Conservation (phyloP, 441 rosid genomes). For the Gossypium gossypioides region DNA sequence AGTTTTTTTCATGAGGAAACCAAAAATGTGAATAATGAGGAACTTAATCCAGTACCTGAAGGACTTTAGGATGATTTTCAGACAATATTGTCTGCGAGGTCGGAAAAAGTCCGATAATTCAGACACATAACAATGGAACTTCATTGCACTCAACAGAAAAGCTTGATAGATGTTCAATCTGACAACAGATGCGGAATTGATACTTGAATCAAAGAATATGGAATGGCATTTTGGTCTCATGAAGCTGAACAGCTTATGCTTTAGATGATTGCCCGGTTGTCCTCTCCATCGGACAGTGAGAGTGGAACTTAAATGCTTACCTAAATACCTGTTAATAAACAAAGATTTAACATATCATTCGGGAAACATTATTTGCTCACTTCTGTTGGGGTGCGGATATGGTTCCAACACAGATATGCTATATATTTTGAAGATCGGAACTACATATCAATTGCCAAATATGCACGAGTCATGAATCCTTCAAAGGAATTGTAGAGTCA, state of each 20-base stretch:
- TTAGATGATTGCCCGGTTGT: constrained; percentile 35
- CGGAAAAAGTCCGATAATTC: constrained; percentile 48
- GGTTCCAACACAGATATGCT: background rate
- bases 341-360: constrained; percentile 2
- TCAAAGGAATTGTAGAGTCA: background rate
- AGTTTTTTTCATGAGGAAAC: background rate
- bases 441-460: background rate
- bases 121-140: constrained; percentile 60
- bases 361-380: background rate
- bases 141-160: constrained; percentile 79
- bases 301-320: constrained; percentile 49
- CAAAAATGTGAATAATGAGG: background rate
- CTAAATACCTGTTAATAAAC: constrained; percentile 47
- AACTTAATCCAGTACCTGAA: constrained; percentile 36
- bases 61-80: constrained; percentile 38
- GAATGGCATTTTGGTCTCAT: constrained; percentile 77
- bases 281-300: constrained; percentile 58
- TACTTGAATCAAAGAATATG: constrained; percentile 64
- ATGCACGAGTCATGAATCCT: background rate
- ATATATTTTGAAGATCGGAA: background rate
- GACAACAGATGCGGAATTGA: constrained; percentile 56
- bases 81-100: constrained; percentile 26
- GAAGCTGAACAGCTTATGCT: constrained; percentile 41
- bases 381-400: background rate
- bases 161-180: constrained; percentile 80